phyloP scores from a whole-genome alignment of 495 filamentous ascomycete species.

The Xylaria acuta region DNA sequence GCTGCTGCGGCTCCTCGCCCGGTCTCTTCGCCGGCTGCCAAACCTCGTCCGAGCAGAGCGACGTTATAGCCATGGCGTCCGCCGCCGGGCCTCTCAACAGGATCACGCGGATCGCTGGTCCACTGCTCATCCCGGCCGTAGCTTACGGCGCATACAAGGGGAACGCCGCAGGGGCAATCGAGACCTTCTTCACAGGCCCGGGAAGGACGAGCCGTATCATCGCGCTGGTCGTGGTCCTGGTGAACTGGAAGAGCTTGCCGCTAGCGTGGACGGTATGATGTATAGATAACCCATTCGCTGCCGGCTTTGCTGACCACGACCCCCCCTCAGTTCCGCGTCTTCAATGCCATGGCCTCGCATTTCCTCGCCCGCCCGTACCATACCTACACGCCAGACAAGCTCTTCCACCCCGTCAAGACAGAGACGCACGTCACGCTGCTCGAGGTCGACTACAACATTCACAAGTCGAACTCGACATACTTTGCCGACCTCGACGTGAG shows the following conservation, averaged over 20 bases:
- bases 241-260: slow-evolving; percentile 76
- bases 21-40: neutral
- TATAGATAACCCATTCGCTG: neutral
- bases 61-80: slow-evolving; percentile 50
- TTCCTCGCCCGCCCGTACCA: slow-evolving; percentile 44
- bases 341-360: slow-evolving; percentile 67
- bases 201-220: slow-evolving; percentile 56
- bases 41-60: slow-evolving; percentile 3
- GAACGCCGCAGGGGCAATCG: slow-evolving; percentile 42
- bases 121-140: slow-evolving; percentile 42
- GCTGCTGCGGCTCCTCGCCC: slow-evolving; percentile 1
- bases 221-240: slow-evolving; percentile 57
- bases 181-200: slow-evolving; percentile 56
- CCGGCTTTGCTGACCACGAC: neutral
- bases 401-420: slow-evolving; percentile 72
- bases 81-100: slow-evolving; percentile 39
- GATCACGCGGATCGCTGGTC: slow-evolving; percentile 43
- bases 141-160: slow-evolving; percentile 51
- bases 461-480: slow-evolving; percentile 86
- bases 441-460: slow-evolving; percentile 83
- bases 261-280: slow-evolving; percentile 74
- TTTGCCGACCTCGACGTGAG: slow-evolving; percentile 80
- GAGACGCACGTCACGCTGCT: slow-evolving; percentile 62
- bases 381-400: slow-evolving; percentile 53
- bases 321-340: slow-evolving; percentile 64